Evolutionary conservation across 2,329 filamentous ascomycete genomes (phyloP), one percentile per base, ranked within the genome.

Genomic region (Fusarium sp.): DNA sequence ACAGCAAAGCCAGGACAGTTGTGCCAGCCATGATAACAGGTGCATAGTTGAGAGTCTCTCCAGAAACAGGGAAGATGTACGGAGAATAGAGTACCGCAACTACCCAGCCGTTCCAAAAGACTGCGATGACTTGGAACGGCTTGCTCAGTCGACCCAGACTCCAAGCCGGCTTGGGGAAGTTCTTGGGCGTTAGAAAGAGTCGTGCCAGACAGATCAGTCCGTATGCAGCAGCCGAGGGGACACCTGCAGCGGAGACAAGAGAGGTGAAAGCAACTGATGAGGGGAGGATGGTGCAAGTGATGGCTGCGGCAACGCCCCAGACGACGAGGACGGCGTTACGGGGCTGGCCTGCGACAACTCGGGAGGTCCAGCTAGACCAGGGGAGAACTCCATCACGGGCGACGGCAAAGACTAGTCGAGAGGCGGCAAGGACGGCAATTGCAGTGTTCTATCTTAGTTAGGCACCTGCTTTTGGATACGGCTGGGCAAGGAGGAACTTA

Each of bases 321-420:
- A 91, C 88, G 11, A 91, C 88, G 20, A 89, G 85, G 50, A 92
- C 87, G 6, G 90, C 89, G 75, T 91, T 91, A 16, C 86, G 85
- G 0, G 90, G 90, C 71, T 91, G 89, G 61, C 89, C 90, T 27
- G 86, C 82, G 10, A 85, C 80, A 3, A 92, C 88, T 20, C 83
- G 80, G 5, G 88, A 87, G 50, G 91, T 90, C 87, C 89, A 90
- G 37, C 84, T 77, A 2, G 89, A 90, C 80, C 87, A 90, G 0
- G 90, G 89, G 4, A 91, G 82, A 22, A 91, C 88, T 39, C 89
- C 88, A 75, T 92, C 90, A 54, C 89, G 86, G 31, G 90, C 90
- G 5, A 92, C 89, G 48, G 89, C 90, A 78, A 90, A 91, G 73
- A 92, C 89, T 2, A 91, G 84, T n/a, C 89, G 86, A 5, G 89